These are phyloP conservation scores for Friedmanniomyces simplex DNA, from an alignment of 495 filamentous ascomycete genomes.

Conservation along the genomic window DNA sequence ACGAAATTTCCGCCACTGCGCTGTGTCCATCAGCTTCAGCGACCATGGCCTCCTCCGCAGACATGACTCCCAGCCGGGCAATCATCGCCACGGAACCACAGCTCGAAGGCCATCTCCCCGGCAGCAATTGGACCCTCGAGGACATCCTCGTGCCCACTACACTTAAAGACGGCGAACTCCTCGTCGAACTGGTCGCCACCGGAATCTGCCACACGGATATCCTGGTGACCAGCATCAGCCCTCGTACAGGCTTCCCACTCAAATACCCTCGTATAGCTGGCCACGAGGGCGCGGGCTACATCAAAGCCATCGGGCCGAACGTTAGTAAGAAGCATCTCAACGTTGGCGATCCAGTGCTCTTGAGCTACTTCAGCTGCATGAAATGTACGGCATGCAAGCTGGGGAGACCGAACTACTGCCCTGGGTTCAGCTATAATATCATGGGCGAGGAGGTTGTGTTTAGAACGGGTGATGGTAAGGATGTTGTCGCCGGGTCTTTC, in stretches of 20 bases:
- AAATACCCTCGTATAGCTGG: constrained; percentile 14
- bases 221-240: neutral
- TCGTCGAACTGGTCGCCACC: constrained; percentile 19
- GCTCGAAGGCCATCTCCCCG: neutral
- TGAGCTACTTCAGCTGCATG: constrained; percentile 28
- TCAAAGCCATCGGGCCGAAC: neutral
- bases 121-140: neutral
- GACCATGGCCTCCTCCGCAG: neutral
- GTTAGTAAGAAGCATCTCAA: neutral
- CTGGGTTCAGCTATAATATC: neutral
- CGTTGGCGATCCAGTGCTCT: constrained; percentile 23
- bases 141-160: constrained; percentile 3
- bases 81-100: neutral
- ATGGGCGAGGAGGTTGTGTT: neutral
- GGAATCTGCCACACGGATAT: constrained; percentile 20
- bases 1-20: neutral
- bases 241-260: neutral
- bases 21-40: too few relatives aligned
- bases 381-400: constrained; percentile 24
- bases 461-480: neutral
- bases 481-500: constrained; percentile 13
- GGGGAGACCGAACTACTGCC: constrained; percentile 2
- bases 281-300: constrained; percentile 19
- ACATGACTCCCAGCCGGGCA: neutral
- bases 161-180: constrained; percentile 16